A percentile compares a stretch with the other conserved stretches of the same genome.
Evolutionary conservation across 2,329 filamentous ascomycete species (phyloP).

Genomic region (Trichoderma hamatum): DNA sequence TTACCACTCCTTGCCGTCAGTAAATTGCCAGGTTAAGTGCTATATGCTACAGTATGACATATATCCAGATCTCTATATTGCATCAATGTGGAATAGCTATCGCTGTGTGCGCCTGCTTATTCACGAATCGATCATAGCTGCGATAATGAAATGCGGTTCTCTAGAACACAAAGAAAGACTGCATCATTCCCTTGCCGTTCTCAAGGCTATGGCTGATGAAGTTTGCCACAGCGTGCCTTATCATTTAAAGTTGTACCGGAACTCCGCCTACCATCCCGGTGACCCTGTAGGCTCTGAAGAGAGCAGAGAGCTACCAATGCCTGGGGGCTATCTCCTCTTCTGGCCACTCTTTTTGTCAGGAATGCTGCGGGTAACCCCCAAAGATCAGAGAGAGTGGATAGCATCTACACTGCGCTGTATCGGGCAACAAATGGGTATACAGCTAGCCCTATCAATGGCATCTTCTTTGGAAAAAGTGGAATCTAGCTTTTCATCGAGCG

Average conservation of each 20-base stretch:
- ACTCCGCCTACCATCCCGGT: not conserved
- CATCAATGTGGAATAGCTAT: conserved; percentile 32
- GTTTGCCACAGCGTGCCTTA: conserved; percentile 32
- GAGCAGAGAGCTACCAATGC: no score
- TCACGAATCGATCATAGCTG: conserved; percentile 31
- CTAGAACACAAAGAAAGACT: conserved; percentile 1
- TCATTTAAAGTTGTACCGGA: conserved; percentile 26
- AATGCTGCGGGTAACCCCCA: conserved; percentile 22
- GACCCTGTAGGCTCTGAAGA: no score
- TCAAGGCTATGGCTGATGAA: conserved; percentile 27
- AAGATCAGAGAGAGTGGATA: conserved; percentile 29
- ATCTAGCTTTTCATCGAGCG: conserved; percentile 29
- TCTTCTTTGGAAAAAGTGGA: conserved; percentile 28
- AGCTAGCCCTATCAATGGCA: conserved; percentile 31
- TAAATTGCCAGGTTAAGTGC: not conserved
- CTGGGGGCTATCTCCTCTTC: no score
- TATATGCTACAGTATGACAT: conserved; percentile 26
- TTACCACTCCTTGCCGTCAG: no score
- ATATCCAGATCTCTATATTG: conserved; percentile 31
- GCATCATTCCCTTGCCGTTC: conserved; percentile 21
- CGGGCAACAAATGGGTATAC: conserved; percentile 30
- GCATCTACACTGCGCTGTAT: conserved; percentile 28
- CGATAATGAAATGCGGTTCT: conserved; percentile 18
- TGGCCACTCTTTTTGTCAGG: no score
- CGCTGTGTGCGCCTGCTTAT: conserved; percentile 29